Conservation (phyloP, 345 rosid genomes). For the Populus ilicifolia region DNA sequence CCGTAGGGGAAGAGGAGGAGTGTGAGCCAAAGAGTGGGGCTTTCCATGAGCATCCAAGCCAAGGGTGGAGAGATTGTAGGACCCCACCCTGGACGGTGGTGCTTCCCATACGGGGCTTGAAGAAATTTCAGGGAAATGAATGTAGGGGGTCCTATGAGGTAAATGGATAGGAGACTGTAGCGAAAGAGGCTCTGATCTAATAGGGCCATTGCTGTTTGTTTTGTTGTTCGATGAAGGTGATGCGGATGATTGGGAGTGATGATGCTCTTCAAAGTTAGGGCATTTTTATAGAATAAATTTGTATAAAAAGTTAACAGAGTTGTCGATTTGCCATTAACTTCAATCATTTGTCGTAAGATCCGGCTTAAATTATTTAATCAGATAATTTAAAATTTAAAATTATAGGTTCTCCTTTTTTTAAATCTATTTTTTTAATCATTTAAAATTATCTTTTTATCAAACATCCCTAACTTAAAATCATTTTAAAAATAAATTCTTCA, state of each 20-base stretch:
- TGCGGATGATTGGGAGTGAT: background rate
- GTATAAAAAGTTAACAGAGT: too few relatives aligned
- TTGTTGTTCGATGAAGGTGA: background rate
- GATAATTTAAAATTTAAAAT: too few relatives aligned
- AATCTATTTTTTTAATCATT: too few relatives aligned
- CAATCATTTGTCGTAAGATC: too few relatives aligned
- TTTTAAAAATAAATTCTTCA: too few relatives aligned
- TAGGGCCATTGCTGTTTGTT: background rate
- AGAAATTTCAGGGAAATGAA: conserved; percentile 58
- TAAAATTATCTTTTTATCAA: too few relatives aligned
- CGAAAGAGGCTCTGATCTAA: conserved; percentile 52
- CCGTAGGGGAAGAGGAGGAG: conserved; percentile 69
- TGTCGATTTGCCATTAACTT: too few relatives aligned
- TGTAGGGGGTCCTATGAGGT: conserved; percentile 63
- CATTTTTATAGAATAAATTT: too few relatives aligned
- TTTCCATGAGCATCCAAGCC: conserved; percentile 96
- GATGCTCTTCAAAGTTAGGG: too few relatives aligned
- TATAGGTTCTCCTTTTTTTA: too few relatives aligned
- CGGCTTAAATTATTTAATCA: too few relatives aligned
- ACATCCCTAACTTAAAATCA: too few relatives aligned
- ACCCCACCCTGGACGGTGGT: conserved; percentile 89
- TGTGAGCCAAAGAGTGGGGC: conserved; percentile 75
- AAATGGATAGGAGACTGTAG: conserved; percentile 46
- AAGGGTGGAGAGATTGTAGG: conserved; percentile 63
- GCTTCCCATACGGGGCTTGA: conserved; percentile 94